Conservation (phyloP, 176 grass and related monocot genomes). For the Oryza officinalis region DNA sequence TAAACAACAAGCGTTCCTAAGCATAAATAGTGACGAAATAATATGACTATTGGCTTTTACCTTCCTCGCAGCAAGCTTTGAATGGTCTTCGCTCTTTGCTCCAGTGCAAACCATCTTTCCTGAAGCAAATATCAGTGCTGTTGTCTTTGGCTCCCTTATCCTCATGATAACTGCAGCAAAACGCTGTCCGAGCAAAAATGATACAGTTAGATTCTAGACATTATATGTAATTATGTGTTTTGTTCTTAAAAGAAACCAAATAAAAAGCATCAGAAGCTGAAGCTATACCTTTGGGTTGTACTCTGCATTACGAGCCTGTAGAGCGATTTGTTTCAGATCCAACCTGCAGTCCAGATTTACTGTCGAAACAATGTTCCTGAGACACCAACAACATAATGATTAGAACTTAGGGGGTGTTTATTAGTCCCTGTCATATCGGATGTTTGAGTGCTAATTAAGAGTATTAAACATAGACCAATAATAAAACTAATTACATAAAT, state of each 20-base stretch:
- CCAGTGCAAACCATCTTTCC: conserved; percentile 96
- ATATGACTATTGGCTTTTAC: conserved; percentile 25
- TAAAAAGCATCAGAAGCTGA: background rate
- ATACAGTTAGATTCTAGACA: background rate
- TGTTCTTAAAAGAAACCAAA: background rate
- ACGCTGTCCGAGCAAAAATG: conserved; percentile 48
- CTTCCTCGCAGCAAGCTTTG: conserved; percentile 62
- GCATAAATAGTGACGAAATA: background rate
- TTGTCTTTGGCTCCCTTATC: conserved; percentile 89
- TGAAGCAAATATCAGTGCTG: conserved; percentile 85
- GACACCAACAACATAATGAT: conserved; percentile 9
- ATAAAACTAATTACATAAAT: no score
- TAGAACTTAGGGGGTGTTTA: no score
- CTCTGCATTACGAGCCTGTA: conserved; percentile 73
- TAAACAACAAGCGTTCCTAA: conserved; percentile 2
- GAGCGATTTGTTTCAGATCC: conserved; percentile 69
- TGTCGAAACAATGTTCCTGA: conserved; percentile 85
- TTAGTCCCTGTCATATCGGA: no score
- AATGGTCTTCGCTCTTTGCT: conserved; percentile 74
- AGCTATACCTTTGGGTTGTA: conserved; percentile 82
- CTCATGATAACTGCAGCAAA: conserved; percentile 92
- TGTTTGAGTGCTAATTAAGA: no score
- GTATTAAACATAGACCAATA: no score
- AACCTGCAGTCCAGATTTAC: conserved; percentile 69
- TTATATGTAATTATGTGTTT: background rate